Evolutionary conservation across 1,284 basidiomycete species (phyloP), one percentile per base, ranked within the genome.

Genomic region (Exobasidium cylindrosporum): DNA sequence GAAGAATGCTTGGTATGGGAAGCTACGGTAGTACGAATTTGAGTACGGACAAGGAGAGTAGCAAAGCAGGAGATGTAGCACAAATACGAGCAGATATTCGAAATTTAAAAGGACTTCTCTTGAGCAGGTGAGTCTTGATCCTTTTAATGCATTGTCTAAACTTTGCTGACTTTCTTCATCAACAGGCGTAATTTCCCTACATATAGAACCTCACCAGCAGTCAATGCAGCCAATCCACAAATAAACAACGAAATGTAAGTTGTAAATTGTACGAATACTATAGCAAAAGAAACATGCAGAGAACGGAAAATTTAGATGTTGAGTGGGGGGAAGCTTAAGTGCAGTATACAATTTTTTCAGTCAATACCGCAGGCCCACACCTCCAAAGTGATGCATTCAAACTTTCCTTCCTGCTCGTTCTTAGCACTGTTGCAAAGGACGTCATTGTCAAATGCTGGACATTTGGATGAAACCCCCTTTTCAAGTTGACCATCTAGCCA

Each of bases 401-500:
- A 95, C 28, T 82, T 79, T 4, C 85, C 84, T 24, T 84, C 83
- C 26, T 84, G 83, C 29, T 62, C 14, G n/a, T 43, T 58, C 45
- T 46, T 58, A 35, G 14, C 44, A 11, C 54, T 60, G 32, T 70
- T 69, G 74, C 90, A 93, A 4, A 97, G 81, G 0, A 89, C 85
- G 45, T 90, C 89, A 72, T 98, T 98, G 50, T 86, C 86, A 79
- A 94, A 97, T 0, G 92, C 92, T 0, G 88, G 88, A 74, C 92
- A 94, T 0, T 83, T 83, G 1, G 90, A 88, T 0, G 90, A 91
- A 0, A 91, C 89, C 10, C 95, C 94, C 54, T 89, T 87, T 45
- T 87, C 85, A 21, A 98, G 86, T 0, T 86, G 85, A 0, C 88
- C 86, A 76, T 95, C 92, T n/a, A 98, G 82, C 81, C 92, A 92